Base-by-base conservation (phyloP, 768 basidiomycete genomes). In the Boletus pseudo-olivaceus region DNA sequence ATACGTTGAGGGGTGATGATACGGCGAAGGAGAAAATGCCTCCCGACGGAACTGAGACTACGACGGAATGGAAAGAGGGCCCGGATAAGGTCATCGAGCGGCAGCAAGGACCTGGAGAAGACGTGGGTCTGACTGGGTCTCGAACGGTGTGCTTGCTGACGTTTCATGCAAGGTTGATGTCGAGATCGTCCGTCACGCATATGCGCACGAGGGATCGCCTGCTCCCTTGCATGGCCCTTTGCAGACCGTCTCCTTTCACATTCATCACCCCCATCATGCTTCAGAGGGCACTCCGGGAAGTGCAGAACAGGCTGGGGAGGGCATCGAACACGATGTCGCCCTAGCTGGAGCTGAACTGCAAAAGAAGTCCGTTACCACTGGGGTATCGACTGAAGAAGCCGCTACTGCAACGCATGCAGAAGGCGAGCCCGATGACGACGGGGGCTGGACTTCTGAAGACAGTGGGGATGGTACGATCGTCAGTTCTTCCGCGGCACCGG, bases 41-140 rank as follows among this genome's bases (percentile, higher is more conserved):
- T 10, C 78, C 80, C 2, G 79, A 83, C 55, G 79, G 81, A 17
- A 67, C 58, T 2, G 77, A 72, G 43, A 54, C 34, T 5, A 38
- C 38, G 17, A 56, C 75, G 26, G 85, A 89, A 62, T 93, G 88
- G 84, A 76, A 77, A 63, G 89, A 93, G 64, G 88, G 88, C 3
- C 75, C 79, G 30, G 80, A 87, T 65, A 75, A 75, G 32, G 67
- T 93, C 42, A 73, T 90, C 30, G 91, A 93, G 64, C 73, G 79
- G 35, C 77, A 79, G 10, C 64, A 60, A 5, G 80, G 80, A 2
- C 80, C 81, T 5, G 85, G 83, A 23, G 82, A 83, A 53, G 89
- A 90, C 74, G 88, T 90, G 52, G n/a, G 81, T 46, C 20, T 19
- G 14, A n/a, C 19, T 43, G 30, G 1, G 4, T 26, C 11, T 34